Percentiles rank a stretch among this genome's conserved stretches.
phyloP scores from a whole-genome alignment of 176 grass and related monocot species.

The Oryza meyeriana region DNA sequence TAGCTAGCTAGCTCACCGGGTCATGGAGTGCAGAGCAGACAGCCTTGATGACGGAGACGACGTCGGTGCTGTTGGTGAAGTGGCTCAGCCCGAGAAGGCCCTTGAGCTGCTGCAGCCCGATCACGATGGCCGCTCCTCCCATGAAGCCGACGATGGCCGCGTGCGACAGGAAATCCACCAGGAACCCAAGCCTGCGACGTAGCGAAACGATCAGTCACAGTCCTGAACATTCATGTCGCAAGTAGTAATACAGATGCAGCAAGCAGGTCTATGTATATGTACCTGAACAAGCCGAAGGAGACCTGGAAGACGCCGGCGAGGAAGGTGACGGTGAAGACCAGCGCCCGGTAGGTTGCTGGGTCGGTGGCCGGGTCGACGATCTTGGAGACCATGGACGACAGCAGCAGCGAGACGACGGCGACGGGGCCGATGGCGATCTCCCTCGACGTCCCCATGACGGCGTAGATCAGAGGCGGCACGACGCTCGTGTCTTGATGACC shows the following conservation, averaged over 20 bases:
- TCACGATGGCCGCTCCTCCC: conserved; percentile 86
- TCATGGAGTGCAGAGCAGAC: conserved; percentile 53
- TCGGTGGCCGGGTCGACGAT: conserved; percentile 70
- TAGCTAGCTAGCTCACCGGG: conserved; percentile 63
- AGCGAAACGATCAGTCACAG: not conserved
- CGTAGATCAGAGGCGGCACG: conserved; percentile 84
- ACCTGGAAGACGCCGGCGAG: conserved; percentile 82
- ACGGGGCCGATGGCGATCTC: conserved; percentile 91
- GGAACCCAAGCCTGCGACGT: conserved; percentile 65
- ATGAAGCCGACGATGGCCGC: conserved; percentile 94
- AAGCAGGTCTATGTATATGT: not conserved
- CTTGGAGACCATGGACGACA: conserved; percentile 89
- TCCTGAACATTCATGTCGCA: no score
- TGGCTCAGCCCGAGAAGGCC: conserved; percentile 66
- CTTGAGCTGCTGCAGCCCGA: conserved; percentile 93
- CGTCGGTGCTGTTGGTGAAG: conserved; percentile 85
- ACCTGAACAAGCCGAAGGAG: conserved; percentile 89
- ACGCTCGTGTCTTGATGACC: conserved; percentile 71
- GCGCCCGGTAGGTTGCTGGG: conserved; percentile 53
- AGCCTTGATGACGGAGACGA: conserved; percentile 72
- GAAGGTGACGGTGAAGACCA: conserved; percentile 89
- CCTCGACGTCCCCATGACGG: conserved; percentile 86
- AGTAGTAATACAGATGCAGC: no score
- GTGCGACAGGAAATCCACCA: conserved; percentile 93
- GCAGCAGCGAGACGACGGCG: conserved; percentile 89